phyloP scores from a whole-genome alignment of 1,284 basidiomycete genomes.

The Ustilago xerochloae region DNA sequence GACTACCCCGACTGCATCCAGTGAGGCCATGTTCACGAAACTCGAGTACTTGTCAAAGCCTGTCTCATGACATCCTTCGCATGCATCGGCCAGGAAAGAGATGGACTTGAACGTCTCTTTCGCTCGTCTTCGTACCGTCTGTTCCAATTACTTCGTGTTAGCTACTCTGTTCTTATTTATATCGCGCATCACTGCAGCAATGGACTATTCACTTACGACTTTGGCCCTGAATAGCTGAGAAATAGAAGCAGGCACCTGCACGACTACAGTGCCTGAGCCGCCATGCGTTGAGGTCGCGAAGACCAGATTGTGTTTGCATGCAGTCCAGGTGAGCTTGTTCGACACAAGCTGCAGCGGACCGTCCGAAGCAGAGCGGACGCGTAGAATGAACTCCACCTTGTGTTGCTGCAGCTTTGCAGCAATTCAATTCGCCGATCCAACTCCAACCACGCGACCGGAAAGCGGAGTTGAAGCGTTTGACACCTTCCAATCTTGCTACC shows the following conservation, averaged over 20 bases:
- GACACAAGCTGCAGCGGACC: neutral
- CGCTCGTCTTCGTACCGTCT: too few relatives aligned
- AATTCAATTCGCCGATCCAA: neutral
- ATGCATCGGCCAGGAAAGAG: too few relatives aligned
- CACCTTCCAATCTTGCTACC: neutral
- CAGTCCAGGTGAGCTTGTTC: too few relatives aligned
- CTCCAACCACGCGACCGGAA: neutral
- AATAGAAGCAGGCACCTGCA: too few relatives aligned
- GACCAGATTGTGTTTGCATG: neutral
- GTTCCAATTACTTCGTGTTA: too few relatives aligned
- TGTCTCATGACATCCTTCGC: too few relatives aligned
- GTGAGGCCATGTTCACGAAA: too few relatives aligned
- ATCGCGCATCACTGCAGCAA: neutral
- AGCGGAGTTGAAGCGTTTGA: slow-evolving; percentile 1
- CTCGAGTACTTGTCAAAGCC: too few relatives aligned
- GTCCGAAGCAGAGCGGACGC: neutral
- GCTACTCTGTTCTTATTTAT: neutral
- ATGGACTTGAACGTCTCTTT: too few relatives aligned
- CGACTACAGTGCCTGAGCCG: neutral
- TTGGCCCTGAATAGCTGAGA: too few relatives aligned
- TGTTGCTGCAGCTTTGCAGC: too few relatives aligned
- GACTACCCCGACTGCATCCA: too few relatives aligned
- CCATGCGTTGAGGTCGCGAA: neutral
- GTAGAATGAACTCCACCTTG: neutral
- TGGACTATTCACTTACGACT: neutral